A percentile compares a stretch with the other conserved stretches of the same genome.
Conservation (phyloP, 1,284 basidiomycete genomes). For the Trichosporon sp. region DNA sequence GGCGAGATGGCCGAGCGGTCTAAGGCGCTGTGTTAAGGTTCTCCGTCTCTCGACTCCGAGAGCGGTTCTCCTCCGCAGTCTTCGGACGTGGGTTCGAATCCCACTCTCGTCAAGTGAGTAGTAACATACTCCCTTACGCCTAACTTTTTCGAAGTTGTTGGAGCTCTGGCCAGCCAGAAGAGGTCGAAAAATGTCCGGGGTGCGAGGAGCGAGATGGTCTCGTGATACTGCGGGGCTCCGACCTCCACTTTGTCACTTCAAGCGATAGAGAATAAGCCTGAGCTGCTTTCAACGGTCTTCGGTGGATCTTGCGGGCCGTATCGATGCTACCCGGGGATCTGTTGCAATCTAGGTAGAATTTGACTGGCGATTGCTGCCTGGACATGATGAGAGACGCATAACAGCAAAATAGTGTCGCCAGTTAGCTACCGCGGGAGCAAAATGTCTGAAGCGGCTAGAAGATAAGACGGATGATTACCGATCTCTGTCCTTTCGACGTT, state of each 20-base stretch:
- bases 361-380: too few species aligned
- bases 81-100: constrained; percentile 56
- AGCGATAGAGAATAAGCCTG: background rate
- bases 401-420: too few species aligned
- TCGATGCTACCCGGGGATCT: too few species aligned
- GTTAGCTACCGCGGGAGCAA: background rate
- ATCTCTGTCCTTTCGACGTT: background rate
- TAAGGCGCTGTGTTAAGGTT: constrained; percentile 34
- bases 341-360: too few species aligned
- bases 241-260: background rate
- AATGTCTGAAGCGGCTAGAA: constrained; percentile 2
- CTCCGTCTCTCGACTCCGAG: background rate
- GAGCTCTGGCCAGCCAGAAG: background rate
- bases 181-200: background rate
- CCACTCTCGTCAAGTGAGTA: constrained; percentile 39
- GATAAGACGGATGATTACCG: background rate
- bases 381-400: too few species aligned
- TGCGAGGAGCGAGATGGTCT: background rate
- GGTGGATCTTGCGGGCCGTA: too few species aligned
- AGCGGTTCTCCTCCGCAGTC: constrained; percentile 34
- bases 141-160: constrained; percentile 7
- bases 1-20: constrained; percentile 31
- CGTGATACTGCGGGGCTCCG: constrained; percentile 5
- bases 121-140: constrained; percentile 20
- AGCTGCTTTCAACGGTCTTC: too few species aligned